Base-by-base conservation (phyloP, 2,329 filamentous ascomycete species). In the Botryosphaeria agaves region DNA sequence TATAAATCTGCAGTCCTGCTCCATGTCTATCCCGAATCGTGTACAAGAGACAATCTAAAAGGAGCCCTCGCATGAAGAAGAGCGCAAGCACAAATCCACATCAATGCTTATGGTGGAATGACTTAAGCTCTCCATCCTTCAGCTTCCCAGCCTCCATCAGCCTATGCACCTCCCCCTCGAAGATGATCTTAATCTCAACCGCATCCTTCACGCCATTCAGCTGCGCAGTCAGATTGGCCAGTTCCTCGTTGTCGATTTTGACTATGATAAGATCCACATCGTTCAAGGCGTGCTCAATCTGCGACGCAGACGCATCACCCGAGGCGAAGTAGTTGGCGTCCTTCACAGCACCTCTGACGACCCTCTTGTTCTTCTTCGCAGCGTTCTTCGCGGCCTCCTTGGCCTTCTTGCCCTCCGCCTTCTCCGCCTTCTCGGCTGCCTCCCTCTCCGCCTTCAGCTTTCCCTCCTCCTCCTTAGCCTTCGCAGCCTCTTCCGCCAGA, bases 321-420 rank as follows among this genome's bases (percentile, higher is more conserved):
- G 51, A 61, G 14, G 62, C 62, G 55, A 98, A 94, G 73, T 98
- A 98, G 68, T 94, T 94, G 47, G 81, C 85, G 43, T 98, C 89
- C 69, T 98, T 98, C 59, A 87, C 80, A 41, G 81, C 84, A 38
- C 73, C 76, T 57, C 91, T 84, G 45, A 98, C 75, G 28, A 95
- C 79, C 66, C 89, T 83, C 72, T 94, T 94, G 72, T 98, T 98
- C 80, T 98, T 98, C 79, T 98, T 98, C 47, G 89, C 79, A 9
- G 89, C 89, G 50, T 84, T 94, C 75, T 98, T 98, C 34, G 89
- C 89, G 2, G 87, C 87, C 60, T 98, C 89, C 67, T 95, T 98
- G 36, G 80, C 77, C 71, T 98, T 98, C 73, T 95, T 98, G 48
- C 63, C 63, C 39, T 78, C 69, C 43, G 87, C 84, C 43, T 79